Evolutionary conservation across 2,329 filamentous ascomycete genomes (phyloP), one percentile per base, ranked within the genome.

Genomic region (Cercospora sp.): DNA sequence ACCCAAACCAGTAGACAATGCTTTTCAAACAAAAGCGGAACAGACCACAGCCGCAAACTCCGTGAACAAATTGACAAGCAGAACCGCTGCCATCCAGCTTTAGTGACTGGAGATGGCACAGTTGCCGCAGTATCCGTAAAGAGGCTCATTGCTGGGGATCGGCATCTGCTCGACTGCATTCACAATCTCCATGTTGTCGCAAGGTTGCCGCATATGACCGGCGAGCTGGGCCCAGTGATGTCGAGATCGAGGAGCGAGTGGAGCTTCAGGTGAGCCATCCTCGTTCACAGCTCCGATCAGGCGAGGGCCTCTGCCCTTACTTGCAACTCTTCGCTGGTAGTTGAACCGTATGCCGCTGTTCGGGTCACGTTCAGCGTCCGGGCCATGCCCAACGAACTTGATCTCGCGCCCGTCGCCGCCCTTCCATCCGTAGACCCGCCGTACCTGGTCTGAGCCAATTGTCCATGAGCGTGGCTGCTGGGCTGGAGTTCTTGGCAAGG

Each of bases 381-480:
- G 72, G 16, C 77, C 77, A 60, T 75, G 69, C 30, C 78, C 77
- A 13, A 68, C 65, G 66, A 79, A 79, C 23, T 72, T 71, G 70
- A 79, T 79, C 73, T 79, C 78, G 20, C 71, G 71, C 8, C 78
- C 78, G 63, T 78, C 78, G 26, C 78, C 76, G 28, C 78, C 77
- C 23, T 69, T 67, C 78, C 78, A 79, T 51, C 74, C 75, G 64
- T 74, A 77, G n/a, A 63, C 67, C 7, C 60, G 58, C 18, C 42
- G 62, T 36, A 42, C 13, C n/a, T 59, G 58, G 30, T 23, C 59
- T 10, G 72, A 69, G 53, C 69, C 73, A 42, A 74, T 75, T 13
- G 68, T 72, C 72, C 72, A 73, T 40, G 66, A 64, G 57, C 63
- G 60, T 28, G 66, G 42, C 12, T 40, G 26, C 48, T 40, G 23